Evolutionary conservation across 2,329 filamentous ascomycete genomes (phyloP), one percentile per base, ranked within the genome.

Genomic region (Geosmithia flava): DNA sequence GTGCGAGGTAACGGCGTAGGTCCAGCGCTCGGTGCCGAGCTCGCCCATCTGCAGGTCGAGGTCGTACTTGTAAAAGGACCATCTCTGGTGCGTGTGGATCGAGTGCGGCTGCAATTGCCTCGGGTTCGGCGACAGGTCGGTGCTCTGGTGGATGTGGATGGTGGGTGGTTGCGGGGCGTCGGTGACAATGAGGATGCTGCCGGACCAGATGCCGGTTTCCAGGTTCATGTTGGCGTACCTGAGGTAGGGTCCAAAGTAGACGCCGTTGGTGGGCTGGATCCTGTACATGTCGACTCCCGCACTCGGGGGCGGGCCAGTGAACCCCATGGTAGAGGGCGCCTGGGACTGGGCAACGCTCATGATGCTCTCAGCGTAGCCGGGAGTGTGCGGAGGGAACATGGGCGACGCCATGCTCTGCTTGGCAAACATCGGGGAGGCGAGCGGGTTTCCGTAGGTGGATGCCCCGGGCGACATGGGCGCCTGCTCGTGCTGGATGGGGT

Each of bases 141-240:
- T 68, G 59, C 88, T 95, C 56, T 90, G 80, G 62, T 98, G 93
- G 50, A 96, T 82, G 63, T 98, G 93, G 46, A 98, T 95, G 0
- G 93, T 97, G 0, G 93, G 93, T 8, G 93, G 90, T 59, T 96
- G 89, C 17, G 85, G 85, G 1, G 84, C 82, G 63, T 97, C 93
- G 1, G 90, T 95, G 23, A 97, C 83, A 39, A 98, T 78, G 62
- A 98, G 73, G 56, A 98, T 95, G 44, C 90, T 96, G 17, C 93
- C 93, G 17, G 91, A 71, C 93, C 93, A 98, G 11, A 88, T 61
- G 1, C 93, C 90, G 53, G 83, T 83, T 60, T 97, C 90, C 44
- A 97, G 66, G 55, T 98, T 88, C 89, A 98, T 97, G 58, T 98
- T 98, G 29, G 87, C 87, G 61, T 98, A 98, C 57, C 93, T 78